These are phyloP conservation scores for Rhodotorula sp. DNA, from an alignment of 1,284 basidiomycete genomes.

Conservation along the genomic window DNA sequence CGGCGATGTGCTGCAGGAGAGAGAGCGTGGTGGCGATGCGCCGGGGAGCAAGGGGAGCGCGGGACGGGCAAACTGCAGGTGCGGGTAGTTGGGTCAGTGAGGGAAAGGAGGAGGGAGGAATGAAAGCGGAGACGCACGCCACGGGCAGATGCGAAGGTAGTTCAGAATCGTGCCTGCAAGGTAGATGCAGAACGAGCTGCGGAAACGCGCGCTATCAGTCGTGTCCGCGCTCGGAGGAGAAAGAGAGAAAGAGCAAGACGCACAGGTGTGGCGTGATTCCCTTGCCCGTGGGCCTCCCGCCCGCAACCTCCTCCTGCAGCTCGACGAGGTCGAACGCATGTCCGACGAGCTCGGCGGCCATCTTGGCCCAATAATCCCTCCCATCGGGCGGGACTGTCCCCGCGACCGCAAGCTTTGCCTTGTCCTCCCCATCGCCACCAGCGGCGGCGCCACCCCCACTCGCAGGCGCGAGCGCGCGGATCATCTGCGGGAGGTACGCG, in stretches of 20 bases:
- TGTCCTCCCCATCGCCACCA: not conserved
- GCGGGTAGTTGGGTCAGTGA: not conserved
- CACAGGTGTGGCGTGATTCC: constrained; percentile 5
- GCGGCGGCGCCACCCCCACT: too few relatives aligned
- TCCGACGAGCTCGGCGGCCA: not conserved
- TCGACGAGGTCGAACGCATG: not conserved
- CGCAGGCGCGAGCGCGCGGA: not conserved
- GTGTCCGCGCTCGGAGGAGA: too few relatives aligned
- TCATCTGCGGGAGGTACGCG: not conserved
- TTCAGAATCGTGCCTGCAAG: not conserved
- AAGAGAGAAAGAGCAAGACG: not conserved
- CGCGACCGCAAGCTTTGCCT: not conserved
- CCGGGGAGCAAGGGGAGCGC: not conserved
- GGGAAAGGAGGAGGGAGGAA: not conserved
- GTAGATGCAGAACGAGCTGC: constrained; percentile 12
- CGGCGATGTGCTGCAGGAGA: not conserved
- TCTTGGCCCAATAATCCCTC: not conserved
- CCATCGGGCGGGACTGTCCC: not conserved
- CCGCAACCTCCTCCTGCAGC: not conserved
- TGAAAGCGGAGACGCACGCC: not conserved
- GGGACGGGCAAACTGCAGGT: not conserved
- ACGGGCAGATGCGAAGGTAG: constrained; percentile 1
- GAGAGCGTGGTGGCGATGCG: not conserved
- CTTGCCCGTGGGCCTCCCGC: not conserved
- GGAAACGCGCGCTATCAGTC: not conserved